Conservation (phyloP, 1,139 yeast species). For the Suhomyces coccinellae region DNA sequence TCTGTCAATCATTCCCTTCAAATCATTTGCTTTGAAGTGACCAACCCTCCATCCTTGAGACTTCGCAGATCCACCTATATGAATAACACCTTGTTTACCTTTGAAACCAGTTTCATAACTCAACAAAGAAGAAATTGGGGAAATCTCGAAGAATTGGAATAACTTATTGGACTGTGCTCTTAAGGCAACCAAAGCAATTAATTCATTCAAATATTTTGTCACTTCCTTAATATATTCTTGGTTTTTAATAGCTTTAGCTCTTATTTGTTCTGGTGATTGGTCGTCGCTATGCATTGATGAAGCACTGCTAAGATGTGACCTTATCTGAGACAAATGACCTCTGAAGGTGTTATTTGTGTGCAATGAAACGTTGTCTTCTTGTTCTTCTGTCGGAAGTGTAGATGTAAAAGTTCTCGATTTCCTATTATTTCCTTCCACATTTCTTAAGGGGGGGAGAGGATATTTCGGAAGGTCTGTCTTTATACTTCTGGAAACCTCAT, state of each 20-base stretch:
- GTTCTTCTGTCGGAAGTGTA: neutral
- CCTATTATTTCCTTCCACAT: conserved; percentile 11
- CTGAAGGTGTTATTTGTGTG: conserved; percentile 23
- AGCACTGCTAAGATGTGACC: conserved; percentile 33
- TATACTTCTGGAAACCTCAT: conserved; percentile 34
- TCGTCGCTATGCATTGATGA: conserved; percentile 30
- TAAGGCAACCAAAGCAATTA: conserved; percentile 60
- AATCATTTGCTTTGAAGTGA: conserved; percentile 77
- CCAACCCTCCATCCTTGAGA: conserved; percentile 96
- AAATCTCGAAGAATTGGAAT: conserved; percentile 84
- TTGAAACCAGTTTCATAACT: conserved; percentile 79
- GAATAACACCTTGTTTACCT: conserved; percentile 87
- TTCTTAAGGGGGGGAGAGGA: conserved; percentile 33
- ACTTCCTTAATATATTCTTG: conserved; percentile 45
- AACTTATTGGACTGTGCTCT: conserved; percentile 80
- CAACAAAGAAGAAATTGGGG: conserved; percentile 81
- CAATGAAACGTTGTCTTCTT: conserved; percentile 19
- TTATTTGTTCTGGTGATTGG: conserved; percentile 34
- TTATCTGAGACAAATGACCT: conserved; percentile 29
- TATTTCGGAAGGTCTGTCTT: conserved; percentile 43
- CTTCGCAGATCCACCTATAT: conserved; percentile 78
- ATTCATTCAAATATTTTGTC: conserved; percentile 62
- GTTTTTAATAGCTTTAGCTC: conserved; percentile 28
- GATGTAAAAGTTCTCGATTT: neutral
- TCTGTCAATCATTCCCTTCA: conserved; percentile 82